Evolutionary conservation across 2,329 filamentous ascomycete species (phyloP), one percentile per base, ranked within the genome.

Genomic region (Fusarium cyanostomum): DNA sequence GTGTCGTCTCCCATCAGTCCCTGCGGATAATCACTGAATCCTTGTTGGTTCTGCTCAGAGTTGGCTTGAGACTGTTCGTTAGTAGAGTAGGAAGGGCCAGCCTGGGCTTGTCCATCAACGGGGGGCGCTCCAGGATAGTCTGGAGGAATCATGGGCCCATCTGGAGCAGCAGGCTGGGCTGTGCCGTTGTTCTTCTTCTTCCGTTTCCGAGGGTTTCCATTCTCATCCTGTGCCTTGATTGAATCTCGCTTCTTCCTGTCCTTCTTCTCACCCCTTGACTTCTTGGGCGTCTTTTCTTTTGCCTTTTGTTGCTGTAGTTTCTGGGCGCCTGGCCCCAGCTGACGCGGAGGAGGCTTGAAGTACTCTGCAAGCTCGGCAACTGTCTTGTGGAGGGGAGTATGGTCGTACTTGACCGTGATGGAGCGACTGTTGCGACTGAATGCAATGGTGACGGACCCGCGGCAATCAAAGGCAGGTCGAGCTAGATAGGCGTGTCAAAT

Each of bases 381-480:
- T 0, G 84, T 84, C 67, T 78, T 82, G 70, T 88, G 85, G n/a
- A 87, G 67, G 4, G 81, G 82, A 0, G 81, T 84, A 64, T 88
- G 85, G 28, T 83, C 79, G 65, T 87, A 86, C 55, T 82, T 82
- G 51, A 87, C 75, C 10, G 79, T 77, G 34, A 87, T 81, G 8
- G 76, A 73, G 28, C 80, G 80, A 27, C 74, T 78, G 21, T 75
- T 77, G 52, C 79, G 81, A 7, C 79, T 78, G 61, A 88, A 87
- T 1, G 77, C 71, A 38, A 88, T 77, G 3, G 73, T 77, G 15
- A 87, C 71, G 1, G 77, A 76, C 15, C 85, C 85, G 33, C 82
- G 79, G 57, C 85, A 88, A 65, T 88, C 84, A 62, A 86, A 88
- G 0, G 85, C 85, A 48, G 85, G 85, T 12, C 85, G 82, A 26